Evolutionary conservation across 257 asterid genomes (phyloP).

Genomic region (Gentiana dahurica): DNA sequence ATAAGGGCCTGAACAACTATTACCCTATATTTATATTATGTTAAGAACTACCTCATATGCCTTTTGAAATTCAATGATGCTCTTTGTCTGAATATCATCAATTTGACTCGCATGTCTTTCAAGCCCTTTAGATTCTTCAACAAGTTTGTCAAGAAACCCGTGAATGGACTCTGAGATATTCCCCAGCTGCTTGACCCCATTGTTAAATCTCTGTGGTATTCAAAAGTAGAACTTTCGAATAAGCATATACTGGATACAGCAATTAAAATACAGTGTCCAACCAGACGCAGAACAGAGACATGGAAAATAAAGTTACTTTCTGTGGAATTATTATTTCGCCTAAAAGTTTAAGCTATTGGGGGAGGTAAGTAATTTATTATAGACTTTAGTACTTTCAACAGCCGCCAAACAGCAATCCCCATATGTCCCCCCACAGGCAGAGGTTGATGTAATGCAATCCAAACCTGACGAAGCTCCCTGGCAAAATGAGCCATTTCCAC

Average conservation of each 20-base stretch:
- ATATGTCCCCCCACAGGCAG: not conserved
- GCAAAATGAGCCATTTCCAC: slow-evolving; percentile 63
- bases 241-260: not conserved
- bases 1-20: slow-evolving; percentile 9
- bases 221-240: not conserved
- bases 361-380: too few species aligned
- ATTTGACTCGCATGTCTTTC: slow-evolving; percentile 46
- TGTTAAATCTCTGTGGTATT: slow-evolving; percentile 29
- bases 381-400: too few species aligned
- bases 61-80: slow-evolving; percentile 57
- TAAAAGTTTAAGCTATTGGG: too few species aligned
- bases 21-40: not conserved
- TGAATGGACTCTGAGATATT: slow-evolving; percentile 43
- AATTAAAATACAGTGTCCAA: not conserved
- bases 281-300: too few species aligned
- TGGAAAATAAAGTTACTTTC: too few species aligned
- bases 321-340: too few species aligned
- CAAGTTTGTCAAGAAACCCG: slow-evolving; percentile 38
- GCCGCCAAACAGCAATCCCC: too few species aligned
- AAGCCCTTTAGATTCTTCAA: slow-evolving; percentile 51
- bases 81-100: slow-evolving; percentile 30
- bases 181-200: slow-evolving; percentile 41
- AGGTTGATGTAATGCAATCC: not conserved
- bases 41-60: slow-evolving; percentile 50
- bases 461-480: slow-evolving; percentile 80